A percentile compares a stretch with the other conserved stretches of the same genome.
Conservation (phyloP, 2,329 filamentous ascomycete species). For the Alternaria brassicae region DNA sequence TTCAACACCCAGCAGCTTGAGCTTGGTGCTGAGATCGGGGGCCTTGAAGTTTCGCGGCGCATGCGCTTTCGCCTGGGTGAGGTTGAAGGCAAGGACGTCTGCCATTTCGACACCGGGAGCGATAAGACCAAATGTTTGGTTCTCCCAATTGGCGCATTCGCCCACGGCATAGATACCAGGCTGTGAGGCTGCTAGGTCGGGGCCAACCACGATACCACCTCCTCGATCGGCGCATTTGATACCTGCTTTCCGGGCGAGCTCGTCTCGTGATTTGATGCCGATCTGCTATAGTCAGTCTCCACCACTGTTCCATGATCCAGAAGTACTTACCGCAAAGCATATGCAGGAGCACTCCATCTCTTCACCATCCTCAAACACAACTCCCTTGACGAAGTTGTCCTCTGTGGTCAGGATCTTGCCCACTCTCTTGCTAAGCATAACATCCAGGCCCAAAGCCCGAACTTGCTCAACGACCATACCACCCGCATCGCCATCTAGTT, state of each 20-base stretch:
- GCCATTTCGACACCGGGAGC: slow-evolving; percentile 93
- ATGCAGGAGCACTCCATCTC: slow-evolving; percentile 78
- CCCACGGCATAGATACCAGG: slow-evolving; percentile 84
- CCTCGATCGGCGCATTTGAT: slow-evolving; percentile 76
- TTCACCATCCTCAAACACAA: slow-evolving; percentile 82
- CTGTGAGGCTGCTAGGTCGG: slow-evolving; percentile 71
- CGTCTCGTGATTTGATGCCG: slow-evolving; percentile 81
- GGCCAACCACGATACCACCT: slow-evolving; percentile 76
- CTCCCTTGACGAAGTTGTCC: slow-evolving; percentile 72
- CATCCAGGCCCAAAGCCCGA: slow-evolving; percentile 76
- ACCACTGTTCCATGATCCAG: neutral
- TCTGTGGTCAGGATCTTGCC: slow-evolving; percentile 73
- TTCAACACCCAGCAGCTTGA: slow-evolving; percentile 88
- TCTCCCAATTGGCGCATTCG: slow-evolving; percentile 89
- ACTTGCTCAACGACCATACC: slow-evolving; percentile 84
- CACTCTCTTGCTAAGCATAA: slow-evolving; percentile 79
- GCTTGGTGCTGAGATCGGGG: slow-evolving; percentile 88
- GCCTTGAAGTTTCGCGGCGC: slow-evolving; percentile 74
- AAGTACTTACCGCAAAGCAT: slow-evolving; percentile 73
- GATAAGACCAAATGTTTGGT: slow-evolving; percentile 86
- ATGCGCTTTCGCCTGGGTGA: slow-evolving; percentile 81
- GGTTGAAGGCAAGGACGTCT: slow-evolving; percentile 87
- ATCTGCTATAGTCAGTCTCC: slow-evolving; percentile 59
- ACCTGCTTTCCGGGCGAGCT: slow-evolving; percentile 72
- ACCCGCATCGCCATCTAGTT: slow-evolving; percentile 83